Conservation (phyloP, 2,329 filamentous ascomycete genomes). For the Boeremia exigua region DNA sequence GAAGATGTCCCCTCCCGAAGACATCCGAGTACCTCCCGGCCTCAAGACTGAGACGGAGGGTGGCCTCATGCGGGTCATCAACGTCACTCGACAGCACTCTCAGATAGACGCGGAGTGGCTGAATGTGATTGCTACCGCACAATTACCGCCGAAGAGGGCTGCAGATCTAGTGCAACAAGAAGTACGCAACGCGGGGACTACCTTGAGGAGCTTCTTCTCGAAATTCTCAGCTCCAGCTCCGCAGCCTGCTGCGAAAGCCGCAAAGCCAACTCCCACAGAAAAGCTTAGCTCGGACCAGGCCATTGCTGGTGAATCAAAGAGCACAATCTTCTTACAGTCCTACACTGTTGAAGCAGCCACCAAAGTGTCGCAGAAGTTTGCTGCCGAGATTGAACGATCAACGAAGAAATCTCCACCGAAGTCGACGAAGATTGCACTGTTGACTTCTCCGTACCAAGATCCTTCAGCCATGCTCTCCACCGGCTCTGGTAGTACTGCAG, state of each 20-base stretch:
- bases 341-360: constrained; percentile 85
- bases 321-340: constrained; percentile 86
- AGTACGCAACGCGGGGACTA: constrained; percentile 44
- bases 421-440: constrained; percentile 79
- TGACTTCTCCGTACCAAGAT: constrained; percentile 92
- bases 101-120: constrained; percentile 93
- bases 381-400: constrained; percentile 87
- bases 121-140: constrained; percentile 85
- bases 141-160: constrained; percentile 53
- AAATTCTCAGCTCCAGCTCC: constrained; percentile 41
- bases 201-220: constrained; percentile 49
- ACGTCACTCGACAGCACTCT: constrained; percentile 83
- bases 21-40: constrained; percentile 75
- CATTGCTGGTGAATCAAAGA: constrained; percentile 71
- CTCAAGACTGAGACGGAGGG: constrained; percentile 84
- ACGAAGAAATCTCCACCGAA: constrained; percentile 97
- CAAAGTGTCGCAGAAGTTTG: constrained; percentile 73
- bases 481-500: constrained; percentile 55
- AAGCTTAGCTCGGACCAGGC: constrained; percentile 59
- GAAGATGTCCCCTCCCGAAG: constrained; percentile 79
- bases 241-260: constrained; percentile 26
- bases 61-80: constrained; percentile 82
- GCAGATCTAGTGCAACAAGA: constrained; percentile 44
- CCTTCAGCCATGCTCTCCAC: constrained; percentile 67
- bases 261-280: constrained; percentile 27